Base-by-base conservation (phyloP, 2,329 filamentous ascomycete genomes). In the Pyrenochaeta sp. region DNA sequence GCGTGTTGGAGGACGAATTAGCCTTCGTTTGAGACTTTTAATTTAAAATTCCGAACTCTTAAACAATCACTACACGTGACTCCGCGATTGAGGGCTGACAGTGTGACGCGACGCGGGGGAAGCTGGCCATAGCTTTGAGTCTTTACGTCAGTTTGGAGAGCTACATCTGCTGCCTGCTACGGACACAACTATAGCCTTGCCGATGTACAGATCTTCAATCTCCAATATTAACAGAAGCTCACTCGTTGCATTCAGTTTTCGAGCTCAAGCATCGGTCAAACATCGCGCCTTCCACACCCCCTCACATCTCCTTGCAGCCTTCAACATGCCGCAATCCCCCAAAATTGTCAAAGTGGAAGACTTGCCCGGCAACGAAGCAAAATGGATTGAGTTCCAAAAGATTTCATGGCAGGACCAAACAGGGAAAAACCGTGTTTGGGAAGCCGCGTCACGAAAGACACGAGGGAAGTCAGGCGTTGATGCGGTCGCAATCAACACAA, bases 401-500 rank as follows among this genome's bases (percentile, higher is more conserved):
- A 81, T 86, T 65, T 77, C 82, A 33, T 81, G 78, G 76, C 73
- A 71, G 15, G 79, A 81, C 56, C 77, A 81, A 58, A 73, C 73
- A 2, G 80, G 80, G 54, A 77, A 75, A 46, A 37, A 75, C 27
- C 79, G 81, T 49, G 72, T 81, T 23, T 83, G 81, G 81, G 81
- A 83, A 69, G 76, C 77, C 30, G 81, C 81, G 4, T 75, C 77
- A 7, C 77, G 81, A 27, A 81, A 83, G 56, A 84, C 82, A 18
- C 81, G 83, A 36, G 79, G 79, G 11, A 79, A 82, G 35, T 81
- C 82, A 37, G 84, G 84, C 42, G 81, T 87, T 7, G 85, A 86
- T 49, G 85, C 85, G 23, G 83, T 87, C 14, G 83, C 84, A 21
- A 85, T 85, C 29, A 79, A 79, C 35, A 84, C 86, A 30, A 82